Evolutionary conservation across 257 asterid species (phyloP).

Genomic region (Solanum arcanum): DNA sequence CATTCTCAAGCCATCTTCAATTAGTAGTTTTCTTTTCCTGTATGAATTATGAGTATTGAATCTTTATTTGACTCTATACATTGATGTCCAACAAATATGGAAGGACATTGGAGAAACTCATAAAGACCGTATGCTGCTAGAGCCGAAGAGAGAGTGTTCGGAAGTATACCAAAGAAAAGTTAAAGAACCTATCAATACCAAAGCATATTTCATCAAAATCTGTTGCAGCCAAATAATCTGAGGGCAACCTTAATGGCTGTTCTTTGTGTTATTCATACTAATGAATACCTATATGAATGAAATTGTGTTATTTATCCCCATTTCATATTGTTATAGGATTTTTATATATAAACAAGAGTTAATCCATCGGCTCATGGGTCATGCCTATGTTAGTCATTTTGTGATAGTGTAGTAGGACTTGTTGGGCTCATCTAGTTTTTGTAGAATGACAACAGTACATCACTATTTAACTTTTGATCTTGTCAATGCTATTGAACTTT

Average conservation of each 20-base stretch:
- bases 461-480: neutral
- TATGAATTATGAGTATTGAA: neutral
- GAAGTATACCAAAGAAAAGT: neutral
- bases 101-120: conserved; percentile 1
- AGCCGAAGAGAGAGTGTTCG: neutral
- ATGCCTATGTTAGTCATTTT: neutral
- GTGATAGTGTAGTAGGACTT: neutral
- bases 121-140: neutral
- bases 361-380: neutral
- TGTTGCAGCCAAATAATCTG: neutral
- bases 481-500: neutral
- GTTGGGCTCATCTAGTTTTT: neutral
- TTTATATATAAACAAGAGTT: neutral
- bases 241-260: neutral
- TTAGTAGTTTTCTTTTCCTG: neutral
- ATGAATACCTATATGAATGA: neutral
- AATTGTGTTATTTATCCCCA: neutral
- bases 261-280: neutral
- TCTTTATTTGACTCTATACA: neutral
- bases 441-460: neutral
- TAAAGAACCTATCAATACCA: neutral
- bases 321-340: neutral
- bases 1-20: neutral
- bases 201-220: neutral
- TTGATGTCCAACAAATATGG: neutral